These are phyloP conservation scores for Xylaria nigripes DNA, from an alignment of 495 filamentous ascomycete genomes.

Conservation along the genomic window DNA sequence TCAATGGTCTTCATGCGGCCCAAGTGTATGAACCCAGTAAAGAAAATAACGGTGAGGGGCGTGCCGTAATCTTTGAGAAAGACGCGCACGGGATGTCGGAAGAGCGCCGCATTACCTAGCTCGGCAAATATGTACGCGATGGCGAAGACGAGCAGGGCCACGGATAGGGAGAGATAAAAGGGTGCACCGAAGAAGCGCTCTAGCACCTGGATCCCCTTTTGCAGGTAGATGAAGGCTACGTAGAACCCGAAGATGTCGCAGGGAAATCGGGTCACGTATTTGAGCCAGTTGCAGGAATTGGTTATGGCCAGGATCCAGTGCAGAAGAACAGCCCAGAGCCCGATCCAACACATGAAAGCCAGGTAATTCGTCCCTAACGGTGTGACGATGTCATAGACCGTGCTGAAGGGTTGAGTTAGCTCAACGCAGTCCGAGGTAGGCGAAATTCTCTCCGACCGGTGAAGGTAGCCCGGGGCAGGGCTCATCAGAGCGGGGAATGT, in stretches of 20 bases:
- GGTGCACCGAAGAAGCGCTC: slow-evolving; percentile 48
- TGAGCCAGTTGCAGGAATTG: slow-evolving; percentile 71
- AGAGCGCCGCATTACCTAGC: slow-evolving; percentile 60
- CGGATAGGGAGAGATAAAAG: slow-evolving; percentile 67
- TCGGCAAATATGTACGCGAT: slow-evolving; percentile 62
- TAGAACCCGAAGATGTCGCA: slow-evolving; percentile 88
- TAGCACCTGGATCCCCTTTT: slow-evolving; percentile 76
- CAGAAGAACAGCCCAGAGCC: slow-evolving; percentile 74
- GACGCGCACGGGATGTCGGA: slow-evolving; percentile 61
- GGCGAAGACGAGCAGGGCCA: slow-evolving; percentile 65
- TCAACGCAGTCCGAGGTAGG: background rate
- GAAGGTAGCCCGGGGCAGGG: background rate
- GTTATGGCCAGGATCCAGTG: slow-evolving; percentile 73
- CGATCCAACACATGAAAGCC: slow-evolving; percentile 80
- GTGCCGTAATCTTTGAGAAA: slow-evolving; percentile 82
- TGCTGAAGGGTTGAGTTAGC: slow-evolving; percentile 34
- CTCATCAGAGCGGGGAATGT: background rate
- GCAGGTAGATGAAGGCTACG: slow-evolving; percentile 77
- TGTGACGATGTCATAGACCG: slow-evolving; percentile 72
- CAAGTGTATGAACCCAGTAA: slow-evolving; percentile 79
- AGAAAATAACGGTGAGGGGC: slow-evolving; percentile 75
- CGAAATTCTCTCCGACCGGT: background rate
- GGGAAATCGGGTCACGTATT: slow-evolving; percentile 75
- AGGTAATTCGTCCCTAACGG: slow-evolving; percentile 64
- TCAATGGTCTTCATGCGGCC: slow-evolving; percentile 64